Evolutionary conservation across 2,329 filamentous ascomycete species (phyloP), one percentile per base, ranked within the genome.

Genomic region (Paecilomyces niveus): DNA sequence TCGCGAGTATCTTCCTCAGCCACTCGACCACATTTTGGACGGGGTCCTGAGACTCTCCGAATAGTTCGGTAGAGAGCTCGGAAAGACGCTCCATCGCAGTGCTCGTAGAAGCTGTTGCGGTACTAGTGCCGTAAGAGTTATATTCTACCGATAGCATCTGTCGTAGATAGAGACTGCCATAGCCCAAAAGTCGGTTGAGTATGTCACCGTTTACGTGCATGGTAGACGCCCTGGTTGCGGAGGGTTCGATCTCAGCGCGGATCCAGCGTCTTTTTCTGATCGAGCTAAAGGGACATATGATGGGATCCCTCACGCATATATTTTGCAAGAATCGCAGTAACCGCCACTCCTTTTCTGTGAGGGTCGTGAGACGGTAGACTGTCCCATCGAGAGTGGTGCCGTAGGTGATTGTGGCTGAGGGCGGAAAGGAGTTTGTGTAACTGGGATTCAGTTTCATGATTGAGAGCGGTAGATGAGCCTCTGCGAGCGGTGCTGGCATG

Each of bases 301-400:
- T 63, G 6, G 71, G 66, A 26, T 80, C 81, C 26, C 73, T 70
- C 53, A 80, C 71, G 29, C 84, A 85, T 54, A 95, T 70, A 59
- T 88, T 87, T 67, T 95, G 87, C 1, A 97, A 69, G 62, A 93
- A 85, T 58, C 82, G 81, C 4, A 97, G 78, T 3, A 96, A 78
- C 6, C 81, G 80, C 84, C 88, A 89, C 7, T 87, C 81, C 1
- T 82, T 73, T 18, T 81, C 67, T 9, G 80, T 76, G 0, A 97
- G 74, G 13, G 92, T 74, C 0, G 83, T 83, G 65, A 97, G 88
- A 58, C 88, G 83, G 61, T 84, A 84, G 24, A 92, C 67, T 0
- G 86, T 85, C 1, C 90, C 90, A 66, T 90, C 85, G 33, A 91
- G 80, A 6, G 83, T 83, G 6, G 87, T 78, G 1, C 89, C 90